Evolutionary conservation across 441 rosid genomes (phyloP).

Genomic region (Capsella rubella): DNA sequence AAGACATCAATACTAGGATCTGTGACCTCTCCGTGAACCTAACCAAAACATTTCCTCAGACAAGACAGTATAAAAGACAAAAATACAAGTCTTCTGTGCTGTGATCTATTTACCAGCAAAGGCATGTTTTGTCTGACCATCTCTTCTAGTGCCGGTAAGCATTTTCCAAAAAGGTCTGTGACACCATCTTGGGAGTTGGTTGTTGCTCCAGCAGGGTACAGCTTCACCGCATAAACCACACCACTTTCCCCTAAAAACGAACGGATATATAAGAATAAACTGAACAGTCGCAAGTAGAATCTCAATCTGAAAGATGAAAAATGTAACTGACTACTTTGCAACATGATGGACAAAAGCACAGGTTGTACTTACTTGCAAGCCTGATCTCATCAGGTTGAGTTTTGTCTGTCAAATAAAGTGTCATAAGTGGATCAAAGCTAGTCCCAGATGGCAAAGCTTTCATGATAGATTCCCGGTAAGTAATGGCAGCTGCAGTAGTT

Average conservation of each 20-base stretch:
- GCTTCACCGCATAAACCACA: conserved; percentile 82
- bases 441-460: conserved; percentile 61
- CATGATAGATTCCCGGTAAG: conserved; percentile 65
- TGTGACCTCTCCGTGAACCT: conserved; percentile 99
- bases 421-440: conserved; percentile 80
- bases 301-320: conserved; percentile 9
- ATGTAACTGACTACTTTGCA: conserved; percentile 8
- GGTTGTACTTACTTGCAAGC: conserved; percentile 63
- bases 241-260: conserved; percentile 69
- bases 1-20: conserved; percentile 81
- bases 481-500: conserved; percentile 74
- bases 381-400: conserved; percentile 81
- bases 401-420: conserved; percentile 81
- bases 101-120: conserved; percentile 64
- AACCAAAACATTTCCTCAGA: conserved; percentile 29
- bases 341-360: conserved; percentile 16
- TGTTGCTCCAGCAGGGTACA: conserved; percentile 98
- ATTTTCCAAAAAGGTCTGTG: conserved; percentile 86
- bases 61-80: conserved; percentile 21
- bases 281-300: conserved; percentile 1
- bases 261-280: not conserved
- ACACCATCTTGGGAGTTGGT: conserved; percentile 98
- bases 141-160: conserved; percentile 88
- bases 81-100: not conserved
- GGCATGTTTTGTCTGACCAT: conserved; percentile 87